A percentile compares a stretch with the other conserved stretches of the same genome.
phyloP scores from a whole-genome alignment of 331 rosid genomes.

The Ulmus americana region DNA sequence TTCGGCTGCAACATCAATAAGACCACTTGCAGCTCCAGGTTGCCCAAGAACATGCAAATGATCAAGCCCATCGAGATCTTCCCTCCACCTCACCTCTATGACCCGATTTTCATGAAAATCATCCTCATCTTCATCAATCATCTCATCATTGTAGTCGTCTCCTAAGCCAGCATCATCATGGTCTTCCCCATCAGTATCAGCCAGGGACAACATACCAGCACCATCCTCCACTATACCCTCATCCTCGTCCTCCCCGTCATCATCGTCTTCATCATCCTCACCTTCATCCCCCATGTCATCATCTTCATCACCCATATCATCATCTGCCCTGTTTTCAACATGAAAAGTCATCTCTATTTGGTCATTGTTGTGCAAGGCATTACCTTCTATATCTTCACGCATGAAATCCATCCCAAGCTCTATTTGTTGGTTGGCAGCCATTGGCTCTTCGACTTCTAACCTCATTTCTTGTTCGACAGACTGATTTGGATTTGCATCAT shows the following conservation, averaged over 20 bases:
- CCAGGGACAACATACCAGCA: slow-evolving; percentile 84
- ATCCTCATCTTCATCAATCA: slow-evolving; percentile 91
- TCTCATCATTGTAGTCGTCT: slow-evolving; percentile 86
- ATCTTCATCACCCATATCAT: slow-evolving; percentile 96
- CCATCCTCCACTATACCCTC: slow-evolving; percentile 96
- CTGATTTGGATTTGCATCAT: slow-evolving; percentile 39
- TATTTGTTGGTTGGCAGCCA: slow-evolving; percentile 54
- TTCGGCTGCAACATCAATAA: slow-evolving; percentile 84
- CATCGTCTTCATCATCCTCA: slow-evolving; percentile 92
- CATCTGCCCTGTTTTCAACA: slow-evolving; percentile 83
- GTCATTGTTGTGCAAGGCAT: slow-evolving; percentile 58
- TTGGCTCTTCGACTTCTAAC: slow-evolving; percentile 57
- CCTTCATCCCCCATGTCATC: slow-evolving; percentile 98
- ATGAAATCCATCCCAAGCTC: slow-evolving; percentile 86
- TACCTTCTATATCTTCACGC: slow-evolving; percentile 79
- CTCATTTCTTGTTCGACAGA: slow-evolving; percentile 66
- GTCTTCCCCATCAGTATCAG: slow-evolving; percentile 92
- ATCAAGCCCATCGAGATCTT: slow-evolving; percentile 93
- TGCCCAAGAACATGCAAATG: slow-evolving; percentile 92
- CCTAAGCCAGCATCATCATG: slow-evolving; percentile 87
- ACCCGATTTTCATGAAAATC: slow-evolving; percentile 94
- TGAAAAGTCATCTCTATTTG: slow-evolving; percentile 84
- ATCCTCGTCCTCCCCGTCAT: slow-evolving; percentile 87
- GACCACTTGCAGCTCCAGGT: slow-evolving; percentile 69
- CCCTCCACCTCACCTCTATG: slow-evolving; percentile 97